A percentile compares a stretch with the other conserved stretches of the same genome.
Evolutionary conservation across 306 rosid species (phyloP).

Genomic region (Fragaria ananassa): DNA sequence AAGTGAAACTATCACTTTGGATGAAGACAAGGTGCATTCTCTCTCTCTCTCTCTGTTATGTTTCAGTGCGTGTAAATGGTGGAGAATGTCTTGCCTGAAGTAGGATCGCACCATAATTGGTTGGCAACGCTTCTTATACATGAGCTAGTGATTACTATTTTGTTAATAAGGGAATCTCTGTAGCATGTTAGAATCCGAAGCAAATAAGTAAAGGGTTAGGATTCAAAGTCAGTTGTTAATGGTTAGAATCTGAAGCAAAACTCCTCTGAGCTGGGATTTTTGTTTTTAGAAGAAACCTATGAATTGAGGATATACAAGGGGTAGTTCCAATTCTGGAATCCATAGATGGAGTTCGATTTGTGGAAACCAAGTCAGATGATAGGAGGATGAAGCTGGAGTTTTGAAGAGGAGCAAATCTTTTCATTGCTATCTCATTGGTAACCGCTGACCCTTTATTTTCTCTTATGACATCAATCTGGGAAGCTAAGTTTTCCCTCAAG

Average conservation of each 20-base stretch:
- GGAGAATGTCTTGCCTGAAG: background rate
- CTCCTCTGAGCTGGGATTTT: background rate
- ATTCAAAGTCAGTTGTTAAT: background rate
- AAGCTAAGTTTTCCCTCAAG: background rate
- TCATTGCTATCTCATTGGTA: background rate
- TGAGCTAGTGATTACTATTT: background rate
- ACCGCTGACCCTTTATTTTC: background rate
- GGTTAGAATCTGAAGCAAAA: background rate
- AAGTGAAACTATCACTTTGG: constrained; percentile 56
- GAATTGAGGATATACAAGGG: background rate
- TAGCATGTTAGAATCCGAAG: background rate
- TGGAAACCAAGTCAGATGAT: background rate
- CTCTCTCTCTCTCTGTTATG: constrained; percentile 10
- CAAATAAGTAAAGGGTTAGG: background rate
- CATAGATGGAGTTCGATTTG: background rate
- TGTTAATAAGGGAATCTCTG: background rate
- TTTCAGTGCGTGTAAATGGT: background rate
- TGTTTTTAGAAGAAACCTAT: background rate
- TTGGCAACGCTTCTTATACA: background rate
- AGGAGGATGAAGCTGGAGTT: background rate
- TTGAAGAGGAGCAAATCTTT: background rate
- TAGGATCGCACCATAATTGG: background rate
- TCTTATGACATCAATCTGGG: background rate
- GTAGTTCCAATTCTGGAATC: background rate
- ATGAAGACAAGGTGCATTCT: constrained; percentile 49